Conservation (phyloP, 768 basidiomycete species). For the Wakefieldia striispora region DNA sequence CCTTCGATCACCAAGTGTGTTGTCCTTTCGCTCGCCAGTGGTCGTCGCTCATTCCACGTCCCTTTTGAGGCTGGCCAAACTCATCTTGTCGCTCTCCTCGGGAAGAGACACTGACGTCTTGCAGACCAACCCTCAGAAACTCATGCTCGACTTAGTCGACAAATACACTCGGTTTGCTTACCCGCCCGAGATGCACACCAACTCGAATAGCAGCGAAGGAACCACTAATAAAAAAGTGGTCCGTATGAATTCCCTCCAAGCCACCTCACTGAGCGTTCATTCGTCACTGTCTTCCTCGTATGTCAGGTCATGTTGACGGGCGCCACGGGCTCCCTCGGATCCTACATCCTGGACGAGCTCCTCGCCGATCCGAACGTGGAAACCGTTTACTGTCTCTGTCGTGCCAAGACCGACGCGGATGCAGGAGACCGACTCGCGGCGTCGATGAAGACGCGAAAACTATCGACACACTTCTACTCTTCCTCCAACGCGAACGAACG, state of each 20-base stretch:
- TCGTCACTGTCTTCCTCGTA: background rate
- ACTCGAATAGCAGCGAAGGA: constrained; percentile 10
- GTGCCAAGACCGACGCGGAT: constrained; percentile 45
- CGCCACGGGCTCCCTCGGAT: constrained; percentile 53
- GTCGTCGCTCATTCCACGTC: background rate
- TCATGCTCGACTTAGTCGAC: constrained; percentile 47
- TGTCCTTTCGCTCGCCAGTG: background rate
- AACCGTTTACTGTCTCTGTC: constrained; percentile 49
- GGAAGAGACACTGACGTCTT: constrained; percentile 25
- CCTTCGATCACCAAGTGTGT: constrained; percentile 40
- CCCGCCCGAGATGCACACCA: background rate
- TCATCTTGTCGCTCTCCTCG: constrained; percentile 35
- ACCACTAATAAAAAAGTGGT: constrained; percentile 15
- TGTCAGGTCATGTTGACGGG: constrained; percentile 43
- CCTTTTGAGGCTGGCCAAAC: constrained; percentile 36
- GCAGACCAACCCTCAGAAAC: constrained; percentile 31
- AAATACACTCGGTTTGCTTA: constrained; percentile 32
- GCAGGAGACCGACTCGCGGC: constrained; percentile 39
- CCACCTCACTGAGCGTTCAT: background rate
- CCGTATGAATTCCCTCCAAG: background rate
- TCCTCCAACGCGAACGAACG: constrained; percentile 16
- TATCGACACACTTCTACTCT: constrained; percentile 17
- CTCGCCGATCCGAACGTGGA: constrained; percentile 35
- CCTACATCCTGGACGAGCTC: constrained; percentile 49
- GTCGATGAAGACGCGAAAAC: constrained; percentile 40